phyloP scores from a whole-genome alignment of 768 basidiomycete species.

The Boletellus sp. region DNA sequence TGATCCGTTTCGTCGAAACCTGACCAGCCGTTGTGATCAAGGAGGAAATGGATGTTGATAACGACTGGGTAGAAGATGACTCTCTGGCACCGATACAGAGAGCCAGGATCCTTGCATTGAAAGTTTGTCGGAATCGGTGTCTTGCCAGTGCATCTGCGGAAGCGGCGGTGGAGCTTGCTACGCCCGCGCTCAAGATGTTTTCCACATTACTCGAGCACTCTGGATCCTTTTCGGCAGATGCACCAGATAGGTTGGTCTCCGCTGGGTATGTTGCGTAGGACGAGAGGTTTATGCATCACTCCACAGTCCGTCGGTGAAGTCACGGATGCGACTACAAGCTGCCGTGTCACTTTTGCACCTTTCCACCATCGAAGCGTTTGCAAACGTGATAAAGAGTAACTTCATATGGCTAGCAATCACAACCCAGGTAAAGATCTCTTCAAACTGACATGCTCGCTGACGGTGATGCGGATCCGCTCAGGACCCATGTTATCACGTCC shows the following conservation, averaged over 20 bases:
- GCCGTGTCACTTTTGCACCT: conserved; percentile 79
- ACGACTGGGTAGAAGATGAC: conserved; percentile 76
- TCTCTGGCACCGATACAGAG: conserved; percentile 54
- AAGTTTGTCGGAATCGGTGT: conserved; percentile 78
- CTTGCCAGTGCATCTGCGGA: conserved; percentile 61
- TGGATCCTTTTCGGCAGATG: conserved; percentile 61
- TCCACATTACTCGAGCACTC: conserved; percentile 62
- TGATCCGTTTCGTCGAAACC: neutral
- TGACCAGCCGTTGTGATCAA: conserved; percentile 23
- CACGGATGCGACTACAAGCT: conserved; percentile 81
- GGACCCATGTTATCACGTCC: conserved; percentile 89
- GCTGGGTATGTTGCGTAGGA: neutral
- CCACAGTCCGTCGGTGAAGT: conserved; percentile 57
- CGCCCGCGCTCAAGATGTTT: conserved; percentile 75
- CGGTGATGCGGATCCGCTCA: conserved; percentile 28
- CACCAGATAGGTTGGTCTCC: conserved; percentile 45
- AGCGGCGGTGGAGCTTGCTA: conserved; percentile 60
- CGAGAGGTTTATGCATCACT: conserved; percentile 10
- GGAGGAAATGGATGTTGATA: conserved; percentile 56
- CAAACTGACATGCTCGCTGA: neutral
- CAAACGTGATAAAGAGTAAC: conserved; percentile 50
- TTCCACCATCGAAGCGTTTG: conserved; percentile 54
- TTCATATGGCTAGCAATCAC: conserved; percentile 71
- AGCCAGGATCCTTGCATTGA: conserved; percentile 73
- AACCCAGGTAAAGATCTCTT: conserved; percentile 61